Conservation (phyloP, 768 basidiomycete species). For the Serendipita indica region DNA sequence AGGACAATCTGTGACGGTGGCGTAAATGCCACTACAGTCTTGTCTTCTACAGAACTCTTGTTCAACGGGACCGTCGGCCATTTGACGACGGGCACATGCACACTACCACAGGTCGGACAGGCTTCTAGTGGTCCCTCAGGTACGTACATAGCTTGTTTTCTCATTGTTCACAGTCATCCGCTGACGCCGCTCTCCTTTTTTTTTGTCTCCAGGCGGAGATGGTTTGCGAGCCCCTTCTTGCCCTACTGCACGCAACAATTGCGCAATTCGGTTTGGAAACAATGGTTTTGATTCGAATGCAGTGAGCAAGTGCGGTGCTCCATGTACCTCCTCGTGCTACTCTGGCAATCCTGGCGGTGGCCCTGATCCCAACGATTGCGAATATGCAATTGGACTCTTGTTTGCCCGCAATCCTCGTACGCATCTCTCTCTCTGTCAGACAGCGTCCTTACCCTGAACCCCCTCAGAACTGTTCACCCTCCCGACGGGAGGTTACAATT, state of each 20-base stretch:
- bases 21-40: background rate
- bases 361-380: constrained; percentile 1
- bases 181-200: too few species aligned
- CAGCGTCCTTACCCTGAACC: background rate
- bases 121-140: background rate
- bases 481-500: background rate
- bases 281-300: too few species aligned
- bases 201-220: too few species aligned
- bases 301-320: background rate
- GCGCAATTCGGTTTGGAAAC: background rate
- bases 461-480: background rate
- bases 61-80: background rate
- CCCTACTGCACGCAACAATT: background rate
- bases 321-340: background rate
- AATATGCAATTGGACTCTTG: background rate
- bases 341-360: background rate
- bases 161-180: too few species aligned
- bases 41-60: background rate
- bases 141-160: too few species aligned
- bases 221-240: too few species aligned
- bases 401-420: background rate
- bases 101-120: too few species aligned
- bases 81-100: background rate
- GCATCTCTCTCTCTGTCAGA: background rate
- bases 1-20: background rate